Percentiles rank a stretch among this genome's conserved stretches.
phyloP scores from a whole-genome alignment of 305 asterid species.

The Solanum aculeatissimum region DNA sequence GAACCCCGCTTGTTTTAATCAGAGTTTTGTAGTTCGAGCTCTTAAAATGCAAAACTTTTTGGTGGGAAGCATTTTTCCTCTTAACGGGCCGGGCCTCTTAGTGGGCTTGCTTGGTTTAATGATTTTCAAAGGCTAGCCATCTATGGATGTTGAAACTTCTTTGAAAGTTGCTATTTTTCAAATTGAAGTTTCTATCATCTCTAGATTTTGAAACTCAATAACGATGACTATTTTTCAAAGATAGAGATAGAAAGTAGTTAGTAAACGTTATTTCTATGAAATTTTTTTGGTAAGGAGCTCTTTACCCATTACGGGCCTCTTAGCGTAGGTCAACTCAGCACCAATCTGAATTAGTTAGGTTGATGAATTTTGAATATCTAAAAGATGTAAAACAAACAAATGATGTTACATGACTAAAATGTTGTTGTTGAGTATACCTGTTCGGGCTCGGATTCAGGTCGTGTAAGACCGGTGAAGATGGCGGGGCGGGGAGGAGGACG shows the following conservation, averaged over 20 bases:
- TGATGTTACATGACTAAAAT: neutral
- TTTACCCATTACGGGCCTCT: neutral
- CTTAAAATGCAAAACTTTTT: neutral
- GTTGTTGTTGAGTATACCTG: conserved; percentile 27
- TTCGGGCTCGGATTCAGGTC: conserved; percentile 56
- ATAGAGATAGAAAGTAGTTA: neutral
- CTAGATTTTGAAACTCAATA: neutral
- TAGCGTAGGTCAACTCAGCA: neutral
- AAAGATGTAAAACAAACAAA: neutral
- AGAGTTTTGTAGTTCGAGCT: neutral
- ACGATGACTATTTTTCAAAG: neutral
- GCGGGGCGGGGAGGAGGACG: conserved; percentile 56
- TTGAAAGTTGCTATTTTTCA: neutral
- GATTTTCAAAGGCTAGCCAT: neutral
- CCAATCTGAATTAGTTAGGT: neutral
- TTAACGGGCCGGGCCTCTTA: neutral
- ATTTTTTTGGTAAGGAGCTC: neutral
- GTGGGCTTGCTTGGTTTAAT: too few relatives aligned
- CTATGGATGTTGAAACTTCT: neutral
- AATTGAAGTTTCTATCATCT: neutral
- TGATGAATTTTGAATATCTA: neutral
- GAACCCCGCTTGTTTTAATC: rapidly evolving
- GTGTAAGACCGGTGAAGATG: conserved; percentile 18
- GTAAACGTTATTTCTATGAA: neutral
- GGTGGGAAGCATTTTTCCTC: neutral